Conservation (phyloP, 108 stramenopile species). For the Skeletonema grethae region DNA sequence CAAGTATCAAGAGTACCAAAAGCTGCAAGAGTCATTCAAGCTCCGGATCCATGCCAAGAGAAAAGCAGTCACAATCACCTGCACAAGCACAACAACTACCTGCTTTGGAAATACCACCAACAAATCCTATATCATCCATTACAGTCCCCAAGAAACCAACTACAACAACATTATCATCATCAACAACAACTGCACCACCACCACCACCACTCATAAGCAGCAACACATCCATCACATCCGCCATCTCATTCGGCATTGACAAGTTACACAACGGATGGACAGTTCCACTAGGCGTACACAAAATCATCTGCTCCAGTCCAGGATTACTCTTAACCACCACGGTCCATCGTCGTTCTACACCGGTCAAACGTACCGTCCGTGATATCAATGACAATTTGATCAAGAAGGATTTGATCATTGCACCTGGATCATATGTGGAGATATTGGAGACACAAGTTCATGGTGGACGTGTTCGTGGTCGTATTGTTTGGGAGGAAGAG, state of each 20-base stretch:
- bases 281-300: constrained; percentile 33
- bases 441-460: constrained; percentile 35
- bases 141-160: not conserved
- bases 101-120: not conserved
- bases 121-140: not conserved
- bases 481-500: constrained; percentile 24
- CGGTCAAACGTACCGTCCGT: constrained; percentile 9
- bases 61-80: not conserved
- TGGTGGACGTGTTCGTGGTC: constrained; percentile 29
- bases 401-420: constrained; percentile 13
- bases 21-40: not conserved
- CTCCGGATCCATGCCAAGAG: not conserved
- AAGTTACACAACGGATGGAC: constrained; percentile 34
- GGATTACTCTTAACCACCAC: constrained; percentile 27
- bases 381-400: constrained; percentile 9
- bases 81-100: not conserved
- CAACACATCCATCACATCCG: constrained; percentile 9
- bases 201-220: not conserved
- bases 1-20: not conserved
- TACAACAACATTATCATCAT: not conserved
- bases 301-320: constrained; percentile 24
- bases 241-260: not conserved
- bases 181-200: not conserved
- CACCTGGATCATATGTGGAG: constrained; percentile 32
- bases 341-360: constrained; percentile 18